Evolutionary conservation across 495 filamentous ascomycete species (phyloP), one percentile per base, ranked within the genome.

Genomic region (Hypomontagnella monticulosa): DNA sequence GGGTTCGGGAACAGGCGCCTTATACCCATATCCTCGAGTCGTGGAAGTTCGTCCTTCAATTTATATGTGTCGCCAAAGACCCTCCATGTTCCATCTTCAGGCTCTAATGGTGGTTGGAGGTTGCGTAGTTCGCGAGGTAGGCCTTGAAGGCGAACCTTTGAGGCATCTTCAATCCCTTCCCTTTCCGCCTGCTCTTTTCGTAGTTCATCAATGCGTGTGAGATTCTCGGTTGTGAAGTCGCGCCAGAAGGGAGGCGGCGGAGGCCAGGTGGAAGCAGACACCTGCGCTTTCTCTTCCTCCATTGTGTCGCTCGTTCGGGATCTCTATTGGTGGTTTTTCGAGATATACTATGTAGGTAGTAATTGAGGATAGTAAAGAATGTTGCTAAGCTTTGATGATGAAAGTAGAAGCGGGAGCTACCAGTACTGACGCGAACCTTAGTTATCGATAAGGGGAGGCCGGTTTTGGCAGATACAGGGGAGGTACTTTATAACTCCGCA

Each of bases 191-290:
- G 78, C 48, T 72, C 72, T 55, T 67, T 73, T 67, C 69, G 81
- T 70, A 70, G 81, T 67, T 81, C 67, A 34, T 89, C 80, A 46
- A 96, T 84, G 33, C 83, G 87, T 19, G 85, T 76, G 60, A 95
- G 70, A 75, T 96, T 97, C 0, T 89, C 85, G 3, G 85, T 70
- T 0, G 92, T 97, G 78, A 98, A 98, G 73, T 88, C 82, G 63
- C 91, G 89, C 86, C 92, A 98, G 80, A 97, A 93, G 3, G 90
- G 88, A 16, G 95, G 95, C 3, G 95, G 95, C 12, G 90, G 83
- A 14, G 95, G 94, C 76, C 93, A 81, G 18, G 78, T 76, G 7
- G 77, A 69, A n/a, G 49, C 2, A 27, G 76, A 72, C 8, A 75
- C 71, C 36, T 73, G 71, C 8, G 63, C 49, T 27, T 67, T 65